Evolutionary conservation across 768 basidiomycete genomes (phyloP), one percentile per base, ranked within the genome.

Genomic region (Dendrothele bispora): DNA sequence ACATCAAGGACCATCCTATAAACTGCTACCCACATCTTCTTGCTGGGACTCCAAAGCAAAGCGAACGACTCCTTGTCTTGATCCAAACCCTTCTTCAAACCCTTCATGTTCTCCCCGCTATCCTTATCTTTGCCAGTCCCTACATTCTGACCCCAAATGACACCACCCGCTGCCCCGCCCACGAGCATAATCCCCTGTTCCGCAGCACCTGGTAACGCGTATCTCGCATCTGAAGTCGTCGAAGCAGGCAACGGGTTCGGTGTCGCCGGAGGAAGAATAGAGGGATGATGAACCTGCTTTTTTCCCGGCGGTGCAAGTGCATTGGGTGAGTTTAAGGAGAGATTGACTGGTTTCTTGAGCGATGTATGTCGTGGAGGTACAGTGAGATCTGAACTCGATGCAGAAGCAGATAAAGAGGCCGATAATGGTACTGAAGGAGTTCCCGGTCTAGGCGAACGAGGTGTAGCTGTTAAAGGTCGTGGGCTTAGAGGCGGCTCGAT

Each of bases 181-280:
- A n/a, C n/a, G n/a, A n/a, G n/a, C 91, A 93, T 37, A 86, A 83
- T 42, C 74, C 77, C 2, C 86, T 77, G 37, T 83, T 72, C 11
- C 95, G 75, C 5, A 82, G 65, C 0, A 86, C 84, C 89, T 0
- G 88, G 76, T 25, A 80, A 78, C 2, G 83, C 81, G 61, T 95
- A 97, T 60, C 82, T 77, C 36, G 79, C 75, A 64, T 97, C 93
- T 14, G 78, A 74, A 26, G 85, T 83, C 0, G 78, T 74, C 22
- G 88, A 84, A 1, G 78, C 71, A 1, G 93, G 93, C 14, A 84
- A 85, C 2, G 93, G 93, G 61, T 87, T 84, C 0, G 93, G 94
- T 0, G 93, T 97, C 43, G 72, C 72, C 1, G 91, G 91, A 24
- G 90, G 91, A 53, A 87, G 78, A 57, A 91, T 85, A 3, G 85